A percentile compares a stretch with the other conserved stretches of the same genome.
Conservation (phyloP, 257 asterid species). For the Ajuga chamaepitys region DNA sequence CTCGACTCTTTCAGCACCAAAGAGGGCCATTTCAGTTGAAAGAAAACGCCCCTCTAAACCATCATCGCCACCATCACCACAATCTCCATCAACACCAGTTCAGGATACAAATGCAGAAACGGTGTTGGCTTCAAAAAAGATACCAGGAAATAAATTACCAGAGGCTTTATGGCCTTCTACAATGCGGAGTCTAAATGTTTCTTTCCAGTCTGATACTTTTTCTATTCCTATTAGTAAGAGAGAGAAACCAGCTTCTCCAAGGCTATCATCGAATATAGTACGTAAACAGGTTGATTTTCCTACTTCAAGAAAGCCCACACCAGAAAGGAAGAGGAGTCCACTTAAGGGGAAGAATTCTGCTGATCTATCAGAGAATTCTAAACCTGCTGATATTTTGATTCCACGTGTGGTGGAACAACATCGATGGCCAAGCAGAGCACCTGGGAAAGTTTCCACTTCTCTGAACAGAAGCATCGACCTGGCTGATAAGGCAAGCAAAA, state of each 20-base stretch:
- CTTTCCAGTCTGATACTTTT: constrained; percentile 60
- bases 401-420: constrained; percentile 63
- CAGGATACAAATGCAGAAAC: constrained; percentile 49
- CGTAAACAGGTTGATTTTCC: constrained; percentile 41
- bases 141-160: constrained; percentile 44
- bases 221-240: constrained; percentile 53
- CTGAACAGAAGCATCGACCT: constrained; percentile 55
- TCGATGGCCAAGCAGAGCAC: constrained; percentile 74
- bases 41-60: constrained; percentile 54
- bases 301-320: constrained; percentile 58
- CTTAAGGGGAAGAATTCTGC: constrained; percentile 52
- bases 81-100: constrained; percentile 60
- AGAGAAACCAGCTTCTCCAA: constrained; percentile 50
- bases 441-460: constrained; percentile 34
- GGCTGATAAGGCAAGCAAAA: constrained; percentile 36
- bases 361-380: constrained; percentile 74
- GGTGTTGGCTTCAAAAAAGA: constrained; percentile 40
- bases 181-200: constrained; percentile 71
- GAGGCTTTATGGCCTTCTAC: constrained; percentile 77
- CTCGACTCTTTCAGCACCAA: constrained; percentile 36
- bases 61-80: constrained; percentile 49
- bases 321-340: constrained; percentile 68
- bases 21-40: constrained; percentile 68
- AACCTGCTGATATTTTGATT: constrained; percentile 50
- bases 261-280: constrained; percentile 49